phyloP scores from a whole-genome alignment of 139 green algal species.

The Penium margaritaceum region DNA sequence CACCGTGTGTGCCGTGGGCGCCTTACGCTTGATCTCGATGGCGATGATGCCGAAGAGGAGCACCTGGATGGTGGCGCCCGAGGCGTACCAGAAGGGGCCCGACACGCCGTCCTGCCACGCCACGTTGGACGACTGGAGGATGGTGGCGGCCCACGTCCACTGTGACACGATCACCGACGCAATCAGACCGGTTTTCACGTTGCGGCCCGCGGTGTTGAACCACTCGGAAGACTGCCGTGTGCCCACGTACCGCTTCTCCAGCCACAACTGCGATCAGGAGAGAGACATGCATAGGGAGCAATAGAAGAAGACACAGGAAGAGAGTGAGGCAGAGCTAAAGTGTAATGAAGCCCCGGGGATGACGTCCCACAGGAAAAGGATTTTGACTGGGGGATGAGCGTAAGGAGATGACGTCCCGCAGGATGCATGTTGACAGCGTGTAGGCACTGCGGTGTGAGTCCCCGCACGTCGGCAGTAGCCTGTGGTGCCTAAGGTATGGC shows the following conservation, averaged over 20 bases:
- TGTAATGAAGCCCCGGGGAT: too few species aligned
- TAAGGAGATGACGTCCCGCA: too few species aligned
- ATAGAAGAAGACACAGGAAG: too few species aligned
- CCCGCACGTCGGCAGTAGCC: too few species aligned
- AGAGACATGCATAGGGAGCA: too few species aligned
- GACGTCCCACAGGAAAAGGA: too few species aligned
- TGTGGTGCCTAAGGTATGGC: too few species aligned
- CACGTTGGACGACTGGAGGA: conserved; percentile 50
- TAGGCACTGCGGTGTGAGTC: too few species aligned
- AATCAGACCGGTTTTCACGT: conserved; percentile 62
- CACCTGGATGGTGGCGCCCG: conserved; percentile 80
- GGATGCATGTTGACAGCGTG: too few species aligned
- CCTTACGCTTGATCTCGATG: conserved; percentile 89
- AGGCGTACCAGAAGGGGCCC: conserved; percentile 78
- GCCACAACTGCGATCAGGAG: conserved; percentile 3
- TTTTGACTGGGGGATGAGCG: too few species aligned
- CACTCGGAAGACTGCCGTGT: conserved; percentile 27
- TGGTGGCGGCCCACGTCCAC: conserved; percentile 52
- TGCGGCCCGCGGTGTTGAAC: conserved; percentile 60
- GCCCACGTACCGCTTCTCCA: conserved; percentile 30
- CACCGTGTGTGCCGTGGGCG: conserved; percentile 78
- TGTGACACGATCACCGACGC: conserved; percentile 63
- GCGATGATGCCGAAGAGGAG: conserved; percentile 84
- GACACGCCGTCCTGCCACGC: conserved; percentile 53
- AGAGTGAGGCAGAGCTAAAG: too few species aligned